Evolutionary conservation across 768 basidiomycete species (phyloP), one percentile per base, ranked within the genome.

Genomic region (Trametes gibbosa): DNA sequence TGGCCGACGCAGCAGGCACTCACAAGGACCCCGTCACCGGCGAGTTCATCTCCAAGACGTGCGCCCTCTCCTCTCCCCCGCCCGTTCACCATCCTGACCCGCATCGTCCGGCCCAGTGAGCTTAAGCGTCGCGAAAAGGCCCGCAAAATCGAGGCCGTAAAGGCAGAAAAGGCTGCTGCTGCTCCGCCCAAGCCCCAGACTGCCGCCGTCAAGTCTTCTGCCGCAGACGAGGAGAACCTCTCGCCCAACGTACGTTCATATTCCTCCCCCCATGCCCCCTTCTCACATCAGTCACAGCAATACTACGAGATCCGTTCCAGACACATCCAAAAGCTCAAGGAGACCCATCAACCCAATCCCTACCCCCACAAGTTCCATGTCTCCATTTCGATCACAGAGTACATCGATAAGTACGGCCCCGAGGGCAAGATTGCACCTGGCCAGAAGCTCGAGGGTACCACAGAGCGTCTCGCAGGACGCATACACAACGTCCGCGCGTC

Each of bases 301-400:
- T 99, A 98, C 80, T 96, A 89, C 70, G 95, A 98, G 70, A 77
- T 94, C 65, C 89, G 97, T 65, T 92, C 90, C 27, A 85, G 93
- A 48, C 86, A 91, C 66, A 94, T 99, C 67, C 83, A 86, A 63
- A 84, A 86, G 65, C 84, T 99, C 62, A 89, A 92, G 74, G 81
- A 87, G 70, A 89, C 90, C 27, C 89, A 89, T 72, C 74, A 82
- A 7, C 96, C 95, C 2, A 90, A 95, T 72, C 97, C 97, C 2
- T 99, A 98, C 78, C 97, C 97, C 7, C 97, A 99, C 87, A 99
- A 99, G 84, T 99, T 99, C 77, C 74, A 96, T 65, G 95, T 98
- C 21, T 78, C 87, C 56, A 78, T 75, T 61, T 92, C 92, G 8
- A 78, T 99, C 69, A 76, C 84, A 2, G 69, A 76, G 5, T 99